These are phyloP conservation scores for Adansonia digitata DNA, from an alignment of 345 rosid species.

Conservation along the genomic window DNA sequence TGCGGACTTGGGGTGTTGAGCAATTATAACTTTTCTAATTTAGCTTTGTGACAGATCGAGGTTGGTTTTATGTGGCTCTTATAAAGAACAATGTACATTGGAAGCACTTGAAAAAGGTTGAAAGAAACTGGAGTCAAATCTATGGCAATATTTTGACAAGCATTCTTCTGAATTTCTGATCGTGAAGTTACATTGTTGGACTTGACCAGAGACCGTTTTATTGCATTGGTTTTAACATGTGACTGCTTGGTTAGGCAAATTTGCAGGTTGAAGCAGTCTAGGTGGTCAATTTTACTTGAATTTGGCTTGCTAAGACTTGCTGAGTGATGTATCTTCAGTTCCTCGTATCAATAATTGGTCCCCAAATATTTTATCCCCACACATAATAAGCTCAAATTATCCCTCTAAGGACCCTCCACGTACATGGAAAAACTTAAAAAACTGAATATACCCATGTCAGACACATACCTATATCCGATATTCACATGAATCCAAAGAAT, in stretches of 20 bases:
- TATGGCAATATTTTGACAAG: background rate
- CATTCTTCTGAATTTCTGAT: background rate
- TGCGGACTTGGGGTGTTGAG: background rate
- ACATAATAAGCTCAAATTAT: background rate
- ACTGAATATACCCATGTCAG: too few species aligned
- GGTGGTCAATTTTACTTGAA: background rate
- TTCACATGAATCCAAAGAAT: too few species aligned
- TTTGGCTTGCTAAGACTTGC: background rate
- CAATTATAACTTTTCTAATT: background rate
- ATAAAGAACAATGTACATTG: background rate
- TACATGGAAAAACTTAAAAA: too few species aligned
- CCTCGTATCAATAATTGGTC: background rate
- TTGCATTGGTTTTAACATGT: background rate
- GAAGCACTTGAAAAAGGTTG: background rate
- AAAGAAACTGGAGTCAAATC: background rate
- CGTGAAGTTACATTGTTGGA: background rate
- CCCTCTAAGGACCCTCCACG: too few species aligned
- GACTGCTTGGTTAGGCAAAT: background rate
- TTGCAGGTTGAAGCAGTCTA: background rate
- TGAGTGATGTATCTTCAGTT: background rate
- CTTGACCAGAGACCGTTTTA: background rate
- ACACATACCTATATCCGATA: too few species aligned
- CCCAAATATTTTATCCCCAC: background rate
- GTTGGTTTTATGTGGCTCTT: background rate
- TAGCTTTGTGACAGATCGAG: background rate